Base-by-base conservation (phyloP, 2,329 filamentous ascomycete genomes). In the Delphinella strobiligena region DNA sequence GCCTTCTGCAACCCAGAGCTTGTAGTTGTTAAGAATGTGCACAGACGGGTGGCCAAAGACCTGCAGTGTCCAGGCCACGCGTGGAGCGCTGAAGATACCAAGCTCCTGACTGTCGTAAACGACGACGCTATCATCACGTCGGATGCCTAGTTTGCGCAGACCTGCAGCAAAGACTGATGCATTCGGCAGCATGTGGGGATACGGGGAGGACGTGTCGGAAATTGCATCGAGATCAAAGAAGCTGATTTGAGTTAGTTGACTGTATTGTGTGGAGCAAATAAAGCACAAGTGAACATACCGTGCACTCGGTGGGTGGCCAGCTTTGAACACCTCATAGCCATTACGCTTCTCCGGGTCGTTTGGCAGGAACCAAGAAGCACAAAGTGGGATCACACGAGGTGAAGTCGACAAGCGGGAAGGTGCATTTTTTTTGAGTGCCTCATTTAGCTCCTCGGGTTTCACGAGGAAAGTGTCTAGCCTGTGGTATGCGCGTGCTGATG, bases 151-250 rank as follows among this genome's bases (percentile, higher is more conserved):
- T 48, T 82, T 75, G 51, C 82, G 80, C 88, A 98, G 93, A 31
- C 88, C 85, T 39, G 80, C 74, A 33, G 85, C 83, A 56, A 98
- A 96, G 37, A 76, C 72, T 53, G 83, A 78, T 29, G 83, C 71
- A 5, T 74, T 80, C 2, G 91, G 91, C 2, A 98, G 75, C 91
- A 98, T 98, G 60, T 98, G 91, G 5, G 91, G 89, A 58, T 94
- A 96, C 1, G 85, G 82, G 40, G 82, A 93, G 51, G 78, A 76
- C 48, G 79, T 78, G 62, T 98, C 88, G 54, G 91, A 86, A 56
- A 94, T 75, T 52, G 78, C 85, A 62, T 98, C 91, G 39, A 98
- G 72, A 61, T 98, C 88, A 61, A 98, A 98, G 74, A 96, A 98
- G 22, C 45, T 43, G 18, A 5, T 31, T n/a, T n/a, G n/a, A n/a